These are phyloP conservation scores for Ophiocordyceps sinensis DNA, from an alignment of 2,329 filamentous ascomycete species.

Conservation along the genomic window DNA sequence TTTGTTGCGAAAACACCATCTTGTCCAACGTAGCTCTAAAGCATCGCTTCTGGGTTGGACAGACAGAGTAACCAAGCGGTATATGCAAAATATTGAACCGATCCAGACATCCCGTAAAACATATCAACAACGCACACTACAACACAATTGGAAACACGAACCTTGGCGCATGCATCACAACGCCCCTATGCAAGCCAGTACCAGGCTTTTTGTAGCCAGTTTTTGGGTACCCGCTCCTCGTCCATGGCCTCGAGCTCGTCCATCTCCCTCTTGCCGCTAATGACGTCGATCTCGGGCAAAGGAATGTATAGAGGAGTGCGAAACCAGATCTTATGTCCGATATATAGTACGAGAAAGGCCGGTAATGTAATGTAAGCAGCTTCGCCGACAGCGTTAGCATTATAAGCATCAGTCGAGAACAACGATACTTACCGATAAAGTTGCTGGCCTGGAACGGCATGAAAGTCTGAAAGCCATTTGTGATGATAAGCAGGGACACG, in stretches of 20 bases:
- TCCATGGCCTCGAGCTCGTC: constrained; percentile 39
- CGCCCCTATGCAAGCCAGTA: constrained; percentile 35
- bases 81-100: too few relatives aligned
- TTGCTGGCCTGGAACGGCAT: constrained; percentile 49
- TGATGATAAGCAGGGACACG: constrained; percentile 48
- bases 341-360: constrained; percentile 44
- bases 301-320: constrained; percentile 27
- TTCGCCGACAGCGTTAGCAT: too few relatives aligned
- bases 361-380: constrained; percentile 47
- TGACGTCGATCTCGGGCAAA: constrained; percentile 36
- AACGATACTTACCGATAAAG: constrained; percentile 34
- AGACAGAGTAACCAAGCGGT: too few relatives aligned
- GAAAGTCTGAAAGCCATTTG: constrained; percentile 66
- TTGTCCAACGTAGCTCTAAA: too few relatives aligned
- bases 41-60: too few relatives aligned
- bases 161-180: too few relatives aligned
- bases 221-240: constrained; percentile 30
- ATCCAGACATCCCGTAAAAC: too few relatives aligned
- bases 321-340: constrained; percentile 41
- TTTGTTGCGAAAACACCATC: too few relatives aligned
- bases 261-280: constrained; percentile 47
- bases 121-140: too few relatives aligned
- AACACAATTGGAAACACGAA: too few relatives aligned
- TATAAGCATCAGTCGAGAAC: too few relatives aligned
- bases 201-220: constrained; percentile 37